Evolutionary conservation across 345 rosid genomes (phyloP), one percentile per base, ranked within the genome.

Genomic region (Brassica incana): DNA sequence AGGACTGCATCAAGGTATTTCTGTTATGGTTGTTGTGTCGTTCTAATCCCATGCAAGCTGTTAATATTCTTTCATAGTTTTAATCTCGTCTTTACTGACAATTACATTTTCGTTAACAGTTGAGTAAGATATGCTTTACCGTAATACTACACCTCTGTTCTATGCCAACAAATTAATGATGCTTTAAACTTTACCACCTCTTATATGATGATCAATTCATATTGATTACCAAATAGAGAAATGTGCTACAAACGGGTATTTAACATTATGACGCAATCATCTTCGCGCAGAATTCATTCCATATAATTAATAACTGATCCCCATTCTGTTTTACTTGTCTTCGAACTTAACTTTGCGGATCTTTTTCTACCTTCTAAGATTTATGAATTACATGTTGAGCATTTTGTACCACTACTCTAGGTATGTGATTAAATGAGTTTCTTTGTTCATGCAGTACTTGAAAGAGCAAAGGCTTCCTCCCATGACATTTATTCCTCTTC

Each of bases 391-490:
- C 32, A 54, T 78, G 70, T 58, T 75, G 35, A 63, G 8, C 36
- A 67, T 65, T 48, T 65, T 74, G 12, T 36, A 65, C 38, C 35
- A 73, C 18, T 61, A 27, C 72, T 36, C 23, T 58, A 35, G 58
- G 48, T 56, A 33, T 75, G 82, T 25, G 65, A 76, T 78, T 35
- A 66, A 74, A 59, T 58, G 4, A 65, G 15, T 59, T 72, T 38
- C 10, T 67, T 77, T 83, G 73, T 63, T 72, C 60, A 45, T 87
- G 81, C 97, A 95, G 99, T 93, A 93, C 84, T 86, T 95, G 84
- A 95, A 93, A 88, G 97, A 95, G 79, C 95, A 93, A 80, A 85
- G 99, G 88, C 98, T 95, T 90, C 98, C 99, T 83, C 98, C 99
- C 63, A 91, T 86, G 88, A 95, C 99, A 70, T 95, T 95, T 87